Evolutionary conservation across 2,329 filamentous ascomycete species (phyloP), one percentile per base, ranked within the genome.

Genomic region (Tympanopsis confertula): DNA sequence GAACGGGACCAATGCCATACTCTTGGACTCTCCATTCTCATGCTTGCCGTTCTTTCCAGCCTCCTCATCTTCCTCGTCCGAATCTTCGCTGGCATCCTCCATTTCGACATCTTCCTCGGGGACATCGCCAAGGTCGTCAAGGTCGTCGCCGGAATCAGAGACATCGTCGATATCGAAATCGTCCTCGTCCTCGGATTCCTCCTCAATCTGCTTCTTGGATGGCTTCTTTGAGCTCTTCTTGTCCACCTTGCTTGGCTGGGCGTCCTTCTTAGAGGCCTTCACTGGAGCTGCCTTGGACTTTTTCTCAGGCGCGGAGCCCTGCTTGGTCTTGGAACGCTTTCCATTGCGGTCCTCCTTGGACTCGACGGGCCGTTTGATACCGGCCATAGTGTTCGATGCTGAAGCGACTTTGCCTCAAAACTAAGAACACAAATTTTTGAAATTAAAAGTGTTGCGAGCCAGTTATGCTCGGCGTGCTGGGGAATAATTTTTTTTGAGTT

Each of bases 51-150:
- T 58, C 40, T 64, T 61, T n/a, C 52, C 48, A 22, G 59, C 52
- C 73, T 56, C 39, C 59, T 53, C 71, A 41, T 73, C 69, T 7
- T 72, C 72, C 13, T 59, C 61, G 38, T 73, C 69, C 3, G 69
- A 71, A 26, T 26, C 22, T 10, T 26, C 22, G 17, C 30, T 33
- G 10, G 15, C 10, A 33, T 33, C 30, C 7, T 18, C 30, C 30
- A 33, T 33, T 7, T 33, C 15, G 39, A 53, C 52, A 36, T 54
- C 60, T 15, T 33, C 30, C 10, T 33, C 30, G 7, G 10, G 12
- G n/a, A n/a, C n/a, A n/a, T n/a, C n/a, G n/a, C n/a, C n/a, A n/a
- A n/a, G n/a, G n/a, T n/a, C n/a, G 7, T 33, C 30, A 10, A 12
- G 7, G 10, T 33, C 30, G 17, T 13, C 30, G 12, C 17, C 30